Evolutionary conservation across 176 grass and related monocot genomes (phyloP).

Genomic region (Cenchrus purpureus): DNA sequence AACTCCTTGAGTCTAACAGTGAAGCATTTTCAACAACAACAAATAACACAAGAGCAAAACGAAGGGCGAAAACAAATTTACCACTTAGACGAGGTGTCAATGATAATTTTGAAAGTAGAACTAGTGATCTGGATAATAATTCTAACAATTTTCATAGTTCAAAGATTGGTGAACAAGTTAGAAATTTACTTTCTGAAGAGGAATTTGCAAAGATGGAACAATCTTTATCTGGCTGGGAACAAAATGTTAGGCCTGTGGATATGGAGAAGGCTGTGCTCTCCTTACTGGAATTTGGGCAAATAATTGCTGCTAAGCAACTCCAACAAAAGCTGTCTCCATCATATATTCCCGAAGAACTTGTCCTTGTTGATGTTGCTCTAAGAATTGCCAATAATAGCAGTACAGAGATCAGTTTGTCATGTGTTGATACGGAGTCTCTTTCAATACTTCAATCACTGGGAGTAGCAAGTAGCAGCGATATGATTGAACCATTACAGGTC

Average conservation of each 20-base stretch:
- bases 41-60: conserved; percentile 67
- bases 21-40: conserved; percentile 40
- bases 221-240: conserved; percentile 86
- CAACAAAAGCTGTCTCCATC: conserved; percentile 92
- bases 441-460: conserved; percentile 59
- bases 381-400: conserved; percentile 67
- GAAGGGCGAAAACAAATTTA: conserved; percentile 68
- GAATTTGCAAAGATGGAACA: conserved; percentile 75
- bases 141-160: conserved; percentile 44
- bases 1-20: conserved; percentile 55
- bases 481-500: conserved; percentile 73
- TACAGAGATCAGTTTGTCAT: conserved; percentile 61
- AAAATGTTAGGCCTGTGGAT: conserved; percentile 85
- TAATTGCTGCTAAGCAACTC: conserved; percentile 94
- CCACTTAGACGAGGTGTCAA: conserved; percentile 55
- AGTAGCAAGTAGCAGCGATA: conserved; percentile 53
- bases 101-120: conserved; percentile 62
- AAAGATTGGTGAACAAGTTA: conserved; percentile 58
- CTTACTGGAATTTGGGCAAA: conserved; percentile 96
- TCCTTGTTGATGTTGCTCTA: conserved; percentile 82
- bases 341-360: conserved; percentile 82
- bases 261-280: conserved; percentile 97
- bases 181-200: conserved; percentile 58
- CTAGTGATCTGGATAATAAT: conserved; percentile 62
- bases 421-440: conserved; percentile 55